Base-by-base conservation (phyloP, 345 rosid genomes). In the Arabidopsis suecica region DNA sequence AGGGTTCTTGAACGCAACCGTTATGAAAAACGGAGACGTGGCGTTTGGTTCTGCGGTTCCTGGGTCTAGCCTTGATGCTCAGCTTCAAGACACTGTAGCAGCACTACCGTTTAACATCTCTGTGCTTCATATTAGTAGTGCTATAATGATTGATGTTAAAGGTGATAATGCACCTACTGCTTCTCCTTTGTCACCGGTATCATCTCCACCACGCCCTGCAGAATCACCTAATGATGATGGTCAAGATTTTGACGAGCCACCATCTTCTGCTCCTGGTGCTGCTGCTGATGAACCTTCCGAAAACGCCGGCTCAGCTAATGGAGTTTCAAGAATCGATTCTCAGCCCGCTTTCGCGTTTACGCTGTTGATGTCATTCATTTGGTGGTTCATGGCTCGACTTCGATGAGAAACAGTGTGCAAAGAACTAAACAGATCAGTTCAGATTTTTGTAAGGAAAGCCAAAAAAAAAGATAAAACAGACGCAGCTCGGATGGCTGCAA, bases 1-100 rank as follows among this genome's bases (percentile, higher is more conserved):
- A 40, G 96, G 96, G n/a, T 88, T 93, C 65, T 85, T 93, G 65
- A 89, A 93, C 74, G 90, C 91, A 49, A 93, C 91, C 65, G 86
- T 84, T 63, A 78, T 81, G 28, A 73, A 72, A 28, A 87, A 92
- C 8, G 97, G 96, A 5, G 86, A 89, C 69, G 91, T 93, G 3
- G 83, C 72, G 12, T 87, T 93, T 74, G 92, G 93, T 45, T 78
- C 98, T 12, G 88, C 88, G n/a, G 87, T 81, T 45, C 78, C 86
- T 1, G 97, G 92, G 40, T 85, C 89, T 7, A 82, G 82, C 69
- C 87, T 89, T 40, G 90, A 87, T 57, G 75, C 93, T 3, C 57
- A 83, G 9, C 88, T 79, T 69, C 71, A 83, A 42, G 91, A 85
- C 54, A 80, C 92, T 2, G 89, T 93, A 3, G 79, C 84, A 54